Base-by-base conservation (phyloP, 2,329 filamentous ascomycete species). In the Aspergillus sp. region DNA sequence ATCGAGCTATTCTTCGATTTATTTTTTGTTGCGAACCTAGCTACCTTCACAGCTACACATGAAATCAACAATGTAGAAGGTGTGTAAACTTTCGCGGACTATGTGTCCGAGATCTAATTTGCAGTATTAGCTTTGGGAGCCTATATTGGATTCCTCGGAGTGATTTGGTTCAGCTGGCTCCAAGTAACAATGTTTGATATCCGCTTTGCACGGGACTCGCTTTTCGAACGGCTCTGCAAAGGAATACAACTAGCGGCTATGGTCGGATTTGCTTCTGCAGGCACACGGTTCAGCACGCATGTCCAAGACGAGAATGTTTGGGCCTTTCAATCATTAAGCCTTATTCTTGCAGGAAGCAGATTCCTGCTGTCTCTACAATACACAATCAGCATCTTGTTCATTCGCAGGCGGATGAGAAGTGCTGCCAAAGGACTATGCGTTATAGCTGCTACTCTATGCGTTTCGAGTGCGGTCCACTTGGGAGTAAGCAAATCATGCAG, bases 101-200 rank as follows among this genome's bases (percentile, higher is more conserved):
- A 9, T 8, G 2, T 21, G 21, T 19, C 19, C 7, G 9, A 37
- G 23, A 44, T 53, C 62, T 68, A 60, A 69, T 57, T 23, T 52
- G 19, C 6, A 17, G 33, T 39, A 25, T 25, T 49, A 78, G 76
- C 71, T 52, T 58, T 80, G 14, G 70, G 70, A 48, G 73, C 79
- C 37, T 81, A 84, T 65, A 74, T 84, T 52, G 75, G 83, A 43
- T 84, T 82, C 68, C 79, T 86, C 66, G 72, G 82, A 21, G 76
- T 89, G 17, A 75, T 89, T 6, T 89, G 86, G 87, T 82, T 87
- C 58, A 88, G 84, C n/a, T 89, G 87, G 87, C 80, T 88, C 37
- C 78, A 87, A 58, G 82, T 85, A 23, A 81, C 82, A 7, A 73
- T 89, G 1, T 88, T 86, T 68, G 87, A 90, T 70, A 82, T 89